These are phyloP conservation scores for Eimeria zaria DNA, from an alignment of 169 alveolate genomes.

Conservation along the genomic window DNA sequence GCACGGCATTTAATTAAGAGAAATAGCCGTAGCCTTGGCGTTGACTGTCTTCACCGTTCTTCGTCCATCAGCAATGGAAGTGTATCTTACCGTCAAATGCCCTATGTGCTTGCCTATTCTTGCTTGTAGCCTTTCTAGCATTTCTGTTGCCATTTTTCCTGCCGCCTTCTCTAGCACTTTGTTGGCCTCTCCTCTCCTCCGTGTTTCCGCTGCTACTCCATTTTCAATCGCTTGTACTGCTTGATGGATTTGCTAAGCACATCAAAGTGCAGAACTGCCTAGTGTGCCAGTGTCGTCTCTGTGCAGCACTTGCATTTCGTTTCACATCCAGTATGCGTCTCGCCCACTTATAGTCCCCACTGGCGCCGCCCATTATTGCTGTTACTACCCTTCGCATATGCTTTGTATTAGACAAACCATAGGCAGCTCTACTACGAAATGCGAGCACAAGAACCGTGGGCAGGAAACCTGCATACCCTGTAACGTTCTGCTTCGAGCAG, in stretches of 20 bases:
- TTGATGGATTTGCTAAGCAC: conserved; percentile 74
- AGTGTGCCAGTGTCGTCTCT: background rate
- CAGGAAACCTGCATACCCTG: conserved; percentile 51
- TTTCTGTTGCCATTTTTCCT: conserved; percentile 84
- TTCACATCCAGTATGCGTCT: background rate
- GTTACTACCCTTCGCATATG: background rate
- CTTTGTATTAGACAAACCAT: background rate
- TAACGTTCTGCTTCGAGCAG: conserved; percentile 76
- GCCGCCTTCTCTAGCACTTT: conserved; percentile 77
- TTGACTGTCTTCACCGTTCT: background rate
- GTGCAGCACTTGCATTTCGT: background rate
- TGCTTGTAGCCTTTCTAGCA: conserved; percentile 84
- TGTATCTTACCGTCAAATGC: conserved; percentile 41
- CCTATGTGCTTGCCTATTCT: conserved; percentile 65
- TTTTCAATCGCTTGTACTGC: conserved; percentile 80
- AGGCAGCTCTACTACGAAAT: background rate
- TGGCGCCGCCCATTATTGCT: background rate
- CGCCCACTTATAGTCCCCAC: background rate
- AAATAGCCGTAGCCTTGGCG: background rate
- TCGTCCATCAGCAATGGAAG: background rate
- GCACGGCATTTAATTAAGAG: background rate
- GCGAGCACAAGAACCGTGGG: background rate
- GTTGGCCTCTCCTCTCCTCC: conserved; percentile 83
- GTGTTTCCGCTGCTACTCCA: conserved; percentile 77
- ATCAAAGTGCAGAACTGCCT: background rate